Evolutionary conservation across 177 flowering plant genomes (phyloP).

Genomic region (Vitis hybrid): DNA sequence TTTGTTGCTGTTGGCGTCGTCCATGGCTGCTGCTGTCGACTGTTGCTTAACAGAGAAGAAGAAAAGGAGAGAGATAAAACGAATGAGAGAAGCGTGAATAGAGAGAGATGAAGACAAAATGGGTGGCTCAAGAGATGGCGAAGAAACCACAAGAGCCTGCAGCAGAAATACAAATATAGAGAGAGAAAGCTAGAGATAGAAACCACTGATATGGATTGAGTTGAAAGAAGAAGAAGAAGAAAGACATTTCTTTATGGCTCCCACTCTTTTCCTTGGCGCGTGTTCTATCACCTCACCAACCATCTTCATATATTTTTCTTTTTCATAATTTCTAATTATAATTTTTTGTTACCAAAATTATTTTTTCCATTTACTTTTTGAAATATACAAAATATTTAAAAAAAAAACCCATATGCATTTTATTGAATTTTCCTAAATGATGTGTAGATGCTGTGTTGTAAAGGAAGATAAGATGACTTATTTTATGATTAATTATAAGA

Average conservation of each 20-base stretch:
- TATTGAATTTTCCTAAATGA: too few species aligned
- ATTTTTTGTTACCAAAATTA: too few species aligned
- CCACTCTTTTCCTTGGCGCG: not conserved
- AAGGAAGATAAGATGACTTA: too few species aligned
- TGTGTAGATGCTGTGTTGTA: too few species aligned
- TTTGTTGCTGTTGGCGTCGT: conserved; percentile 19
- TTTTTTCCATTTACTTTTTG: too few species aligned
- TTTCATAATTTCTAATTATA: too few species aligned
- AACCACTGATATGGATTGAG: not conserved
- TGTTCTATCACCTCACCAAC: not conserved
- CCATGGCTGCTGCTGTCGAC: not conserved
- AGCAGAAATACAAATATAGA: not conserved
- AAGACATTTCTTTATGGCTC: not conserved
- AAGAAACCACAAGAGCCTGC: conserved; percentile 14
- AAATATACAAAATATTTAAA: too few species aligned
- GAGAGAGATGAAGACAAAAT: conserved; percentile 14
- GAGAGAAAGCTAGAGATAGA: not conserved
- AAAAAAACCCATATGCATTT: too few species aligned
- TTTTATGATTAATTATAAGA: too few species aligned
- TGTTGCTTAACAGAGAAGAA: not conserved
- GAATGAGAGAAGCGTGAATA: not conserved
- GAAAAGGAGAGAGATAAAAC: not conserved
- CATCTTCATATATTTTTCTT: too few species aligned
- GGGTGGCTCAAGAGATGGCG: conserved; percentile 17
- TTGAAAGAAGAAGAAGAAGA: not conserved